phyloP scores from a whole-genome alignment of 108 stramenopile genomes.

The Cyclotella sp. region DNA sequence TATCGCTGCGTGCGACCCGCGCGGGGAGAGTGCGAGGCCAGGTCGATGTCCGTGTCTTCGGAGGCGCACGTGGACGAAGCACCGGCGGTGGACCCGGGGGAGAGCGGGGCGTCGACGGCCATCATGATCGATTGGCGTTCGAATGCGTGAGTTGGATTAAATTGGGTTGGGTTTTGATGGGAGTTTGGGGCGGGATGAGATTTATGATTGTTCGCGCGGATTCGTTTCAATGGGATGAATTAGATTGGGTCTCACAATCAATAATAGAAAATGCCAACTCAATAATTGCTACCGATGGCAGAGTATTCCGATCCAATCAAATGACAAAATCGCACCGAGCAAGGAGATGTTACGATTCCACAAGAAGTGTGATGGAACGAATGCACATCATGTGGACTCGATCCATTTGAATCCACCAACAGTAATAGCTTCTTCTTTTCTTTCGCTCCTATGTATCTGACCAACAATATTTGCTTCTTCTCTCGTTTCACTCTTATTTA shows the following conservation, averaged over 20 bases:
- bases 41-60: background rate
- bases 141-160: background rate
- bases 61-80: background rate
- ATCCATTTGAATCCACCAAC: no score
- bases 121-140: background rate
- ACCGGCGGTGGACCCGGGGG: background rate
- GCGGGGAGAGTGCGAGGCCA: background rate
- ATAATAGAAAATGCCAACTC: background rate
- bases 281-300: no score
- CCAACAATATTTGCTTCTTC: no score
- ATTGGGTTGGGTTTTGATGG: no score
- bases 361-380: no score
- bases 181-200: background rate
- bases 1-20: constrained; percentile 18
- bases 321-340: no score
- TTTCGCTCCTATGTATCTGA: no score
- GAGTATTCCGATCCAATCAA: no score
- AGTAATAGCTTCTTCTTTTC: no score
- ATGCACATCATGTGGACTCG: no score
- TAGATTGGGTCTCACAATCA: background rate
- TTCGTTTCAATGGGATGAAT: background rate
- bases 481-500: no score
- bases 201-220: background rate
- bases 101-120: background rate
- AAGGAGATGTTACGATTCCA: no score